A percentile compares a stretch with the other conserved stretches of the same genome.
Conservation (phyloP, 2,329 filamentous ascomycete genomes). For the Epichloe sp. region DNA sequence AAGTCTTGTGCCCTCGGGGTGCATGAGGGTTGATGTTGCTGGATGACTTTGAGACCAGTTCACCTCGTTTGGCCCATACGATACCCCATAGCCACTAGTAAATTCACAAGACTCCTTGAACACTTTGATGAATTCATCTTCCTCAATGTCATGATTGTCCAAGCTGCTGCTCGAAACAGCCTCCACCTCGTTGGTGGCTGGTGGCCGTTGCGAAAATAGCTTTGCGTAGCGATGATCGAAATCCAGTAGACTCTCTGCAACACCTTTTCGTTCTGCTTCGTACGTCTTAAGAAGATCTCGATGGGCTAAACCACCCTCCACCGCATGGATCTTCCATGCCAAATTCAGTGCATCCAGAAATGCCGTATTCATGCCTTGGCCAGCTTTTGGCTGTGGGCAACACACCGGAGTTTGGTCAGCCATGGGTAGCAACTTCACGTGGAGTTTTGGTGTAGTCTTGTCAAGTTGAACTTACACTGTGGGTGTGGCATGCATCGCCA, state of each 20-base stretch:
- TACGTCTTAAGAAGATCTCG: constrained; percentile 71
- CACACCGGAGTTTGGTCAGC: neutral
- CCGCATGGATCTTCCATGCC: constrained; percentile 91
- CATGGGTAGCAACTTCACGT: neutral
- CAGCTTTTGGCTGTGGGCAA: constrained; percentile 53
- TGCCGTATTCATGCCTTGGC: constrained; percentile 70
- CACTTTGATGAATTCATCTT: constrained; percentile 72
- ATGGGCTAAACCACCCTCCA: constrained; percentile 68
- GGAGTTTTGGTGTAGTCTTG: neutral
- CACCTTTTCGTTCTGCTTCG: constrained; percentile 70
- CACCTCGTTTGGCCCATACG: constrained; percentile 67
- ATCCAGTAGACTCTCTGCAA: constrained; percentile 70
- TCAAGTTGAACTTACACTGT: constrained; percentile 42
- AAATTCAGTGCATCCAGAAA: constrained; percentile 77
- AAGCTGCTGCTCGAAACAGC: constrained; percentile 38
- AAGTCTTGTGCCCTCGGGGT: constrained; percentile 51
- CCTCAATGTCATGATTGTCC: constrained; percentile 17
- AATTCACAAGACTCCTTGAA: constrained; percentile 91
- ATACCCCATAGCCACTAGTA: constrained; percentile 82
- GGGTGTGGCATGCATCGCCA: constrained; percentile 69
- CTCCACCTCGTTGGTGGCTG: constrained; percentile 59
- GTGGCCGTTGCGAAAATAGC: constrained; percentile 69
- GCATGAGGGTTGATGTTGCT: constrained; percentile 56
- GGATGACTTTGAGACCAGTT: constrained; percentile 71
- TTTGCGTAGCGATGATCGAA: constrained; percentile 87